Evolutionary conservation across 2,329 filamentous ascomycete genomes (phyloP), one percentile per base, ranked within the genome.

Genomic region (Periconia sp.): DNA sequence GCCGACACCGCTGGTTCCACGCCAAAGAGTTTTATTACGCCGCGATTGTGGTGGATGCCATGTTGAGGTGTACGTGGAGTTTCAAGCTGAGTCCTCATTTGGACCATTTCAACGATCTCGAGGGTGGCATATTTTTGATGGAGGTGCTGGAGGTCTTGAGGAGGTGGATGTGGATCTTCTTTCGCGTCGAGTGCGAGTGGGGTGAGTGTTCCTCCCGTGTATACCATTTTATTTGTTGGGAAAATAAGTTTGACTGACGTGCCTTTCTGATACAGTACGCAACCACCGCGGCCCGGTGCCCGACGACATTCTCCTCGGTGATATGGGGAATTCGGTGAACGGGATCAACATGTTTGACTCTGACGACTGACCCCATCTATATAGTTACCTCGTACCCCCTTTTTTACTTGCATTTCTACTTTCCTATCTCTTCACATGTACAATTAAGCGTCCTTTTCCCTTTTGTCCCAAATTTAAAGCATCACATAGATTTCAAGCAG

Each of bases 121-220:
- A 97, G 77, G 87, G 87, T 51, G 91, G 91, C 8, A 90, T 97
- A 43, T 99, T 97, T 70, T 66, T 93, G 23, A 85, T 97, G 66
- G 89, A 97, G 78, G 81, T 90, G 43, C 79, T 96, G 11, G 94
- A 99, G 77, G 89, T 97, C 17, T 81, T 91, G 44, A 83, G 94
- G 45, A 83, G 94, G 53, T 97, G 93, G 92, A 83, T 97, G 56
- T 99, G 94, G 94, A 91, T 97, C 53, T 97, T 97, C 75, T 91
- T 97, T 76, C 85, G 94, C 10, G 87, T 96, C 41, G 94, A 99
- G 79, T 92, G 91, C 19, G 94, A 99, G 78, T 96, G 90, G 89
- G 83, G 91, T 74, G 79, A 85, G 76, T 76, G 33, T 27, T 23
- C 13, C 14, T 27, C 15, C 35, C n/a, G n/a, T n/a, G n/a, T 31